Evolutionary conservation across 345 rosid species (phyloP).

Genomic region (Hypericum perforatum): DNA sequence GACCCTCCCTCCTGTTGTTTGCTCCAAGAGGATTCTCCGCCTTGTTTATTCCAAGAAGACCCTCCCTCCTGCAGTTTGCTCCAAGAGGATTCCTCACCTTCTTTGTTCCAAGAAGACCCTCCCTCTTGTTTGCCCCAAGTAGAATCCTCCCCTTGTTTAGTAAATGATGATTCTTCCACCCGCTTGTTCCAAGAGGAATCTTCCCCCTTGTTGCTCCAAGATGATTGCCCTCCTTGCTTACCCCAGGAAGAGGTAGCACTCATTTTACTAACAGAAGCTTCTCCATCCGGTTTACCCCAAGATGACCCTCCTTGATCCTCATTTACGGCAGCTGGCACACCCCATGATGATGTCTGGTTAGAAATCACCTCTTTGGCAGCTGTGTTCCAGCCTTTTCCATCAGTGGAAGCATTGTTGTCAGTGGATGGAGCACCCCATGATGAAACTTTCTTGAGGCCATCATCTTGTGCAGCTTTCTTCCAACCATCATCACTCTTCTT

Average conservation of each 20-base stretch:
- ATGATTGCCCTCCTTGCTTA: no score
- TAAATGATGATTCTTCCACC: no score
- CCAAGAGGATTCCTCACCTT: conserved; percentile 5
- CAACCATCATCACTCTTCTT: conserved; percentile 32
- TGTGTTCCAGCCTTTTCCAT: no score
- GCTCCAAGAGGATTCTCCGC: conserved; percentile 6
- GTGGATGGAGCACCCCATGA: conserved; percentile 1
- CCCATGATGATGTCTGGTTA: conserved; percentile 44
- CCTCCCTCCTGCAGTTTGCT: conserved; percentile 8
- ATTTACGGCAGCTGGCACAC: conserved; percentile 22
- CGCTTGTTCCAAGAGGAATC: no score
- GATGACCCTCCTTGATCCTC: no score
- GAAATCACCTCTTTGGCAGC: conserved; percentile 15
- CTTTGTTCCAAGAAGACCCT: conserved; percentile 4
- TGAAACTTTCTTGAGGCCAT: conserved; percentile 22
- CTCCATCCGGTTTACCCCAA: no score
- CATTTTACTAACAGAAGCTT: no score
- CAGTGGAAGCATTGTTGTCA: no score
- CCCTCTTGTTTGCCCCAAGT: not conserved
- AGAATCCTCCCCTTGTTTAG: no score
- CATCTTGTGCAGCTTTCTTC: conserved; percentile 37
- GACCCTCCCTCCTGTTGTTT: conserved; percentile 2
- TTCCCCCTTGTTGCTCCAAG: no score
- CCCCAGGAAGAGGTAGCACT: no score
- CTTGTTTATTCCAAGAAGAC: conserved; percentile 10